Base-by-base conservation (phyloP, 176 grass and related monocot species). In the Phoenix roebelenii region DNA sequence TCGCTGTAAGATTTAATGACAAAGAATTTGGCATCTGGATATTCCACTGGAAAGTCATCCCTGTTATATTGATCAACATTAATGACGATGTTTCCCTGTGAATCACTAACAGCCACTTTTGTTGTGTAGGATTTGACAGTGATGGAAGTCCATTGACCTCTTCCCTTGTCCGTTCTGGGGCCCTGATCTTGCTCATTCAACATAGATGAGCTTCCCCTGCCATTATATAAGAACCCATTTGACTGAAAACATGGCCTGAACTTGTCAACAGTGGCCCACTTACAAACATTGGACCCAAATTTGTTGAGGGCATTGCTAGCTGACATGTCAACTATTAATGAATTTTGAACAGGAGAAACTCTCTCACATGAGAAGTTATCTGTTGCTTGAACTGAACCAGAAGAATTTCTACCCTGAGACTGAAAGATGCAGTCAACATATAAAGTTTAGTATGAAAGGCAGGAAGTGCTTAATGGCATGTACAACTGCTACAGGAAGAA, bases 1-100 rank as follows among this genome's bases (percentile, higher is more conserved):
- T 90, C 87, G 22, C 87, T 90, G 63, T 85, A 90, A 14, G 87
- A 90, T 75, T 90, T 90, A 23, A 90, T 85, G 17, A 98, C 81
- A 51, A 92, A 92, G 70, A 98, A 98, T 63, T 85, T 98, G 28
- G 88, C 93, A 76, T 73, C 80, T 3, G 70, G 75, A 69, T 98
- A 81, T 50, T 85, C 88, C 35, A 80, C 66, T 56, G 52, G 67
- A n/a, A 98, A 74, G 57, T 85, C 79, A 64, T 77, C 20, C 23
- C 67, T 72, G 68, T 92, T 98, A 61, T 78, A 98, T 44, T 92
- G 58, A 23, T 85, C 67, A 1, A 55, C 58, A 52, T 58, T 77
- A 29, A 98, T 74, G 67, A 80, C 0, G 25, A 92, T 89, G 64
- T 77, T 85, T 65, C 84, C 76, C 9, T 81, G 77, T n/a, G 61